Conservation (phyloP, 306 rosid genomes). For the Styphnolobium japonicum region DNA sequence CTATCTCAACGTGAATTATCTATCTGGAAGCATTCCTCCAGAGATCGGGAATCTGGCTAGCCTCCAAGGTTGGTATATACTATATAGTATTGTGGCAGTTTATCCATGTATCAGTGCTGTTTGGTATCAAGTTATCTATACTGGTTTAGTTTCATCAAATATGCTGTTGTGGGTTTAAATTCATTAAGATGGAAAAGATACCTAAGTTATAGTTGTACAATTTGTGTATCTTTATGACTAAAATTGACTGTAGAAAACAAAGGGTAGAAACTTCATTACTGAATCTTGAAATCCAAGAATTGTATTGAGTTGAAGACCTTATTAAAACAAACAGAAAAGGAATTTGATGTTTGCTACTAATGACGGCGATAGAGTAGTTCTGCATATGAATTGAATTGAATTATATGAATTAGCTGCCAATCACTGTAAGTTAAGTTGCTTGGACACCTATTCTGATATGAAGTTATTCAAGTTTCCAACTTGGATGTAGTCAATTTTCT, state of each 20-base stretch:
- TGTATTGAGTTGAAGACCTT: neutral
- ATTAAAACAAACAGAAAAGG: neutral
- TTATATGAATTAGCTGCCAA: neutral
- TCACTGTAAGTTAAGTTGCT: neutral
- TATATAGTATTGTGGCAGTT: neutral
- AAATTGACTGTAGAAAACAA: neutral
- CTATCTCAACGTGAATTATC: slow-evolving; percentile 68
- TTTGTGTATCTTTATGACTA: neutral
- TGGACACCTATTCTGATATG: neutral
- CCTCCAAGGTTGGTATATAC: slow-evolving; percentile 73
- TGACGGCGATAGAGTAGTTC: neutral
- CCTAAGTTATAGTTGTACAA: neutral
- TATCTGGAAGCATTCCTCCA: slow-evolving; percentile 64
- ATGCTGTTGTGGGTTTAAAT: neutral
- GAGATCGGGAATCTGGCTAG: slow-evolving; percentile 54
- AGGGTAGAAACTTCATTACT: neutral
- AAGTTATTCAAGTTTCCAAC: slow-evolving; percentile 1
- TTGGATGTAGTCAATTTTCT: neutral
- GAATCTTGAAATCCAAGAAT: neutral
- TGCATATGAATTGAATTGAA: neutral
- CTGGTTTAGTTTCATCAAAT: neutral
- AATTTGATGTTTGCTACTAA: neutral
- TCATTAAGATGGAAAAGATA: neutral
- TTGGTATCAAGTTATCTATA: neutral
- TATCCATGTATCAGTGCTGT: neutral